These are phyloP conservation scores for Spergularia azorica DNA, from an alignment of 179 eudicot genomes.

Conservation along the genomic window DNA sequence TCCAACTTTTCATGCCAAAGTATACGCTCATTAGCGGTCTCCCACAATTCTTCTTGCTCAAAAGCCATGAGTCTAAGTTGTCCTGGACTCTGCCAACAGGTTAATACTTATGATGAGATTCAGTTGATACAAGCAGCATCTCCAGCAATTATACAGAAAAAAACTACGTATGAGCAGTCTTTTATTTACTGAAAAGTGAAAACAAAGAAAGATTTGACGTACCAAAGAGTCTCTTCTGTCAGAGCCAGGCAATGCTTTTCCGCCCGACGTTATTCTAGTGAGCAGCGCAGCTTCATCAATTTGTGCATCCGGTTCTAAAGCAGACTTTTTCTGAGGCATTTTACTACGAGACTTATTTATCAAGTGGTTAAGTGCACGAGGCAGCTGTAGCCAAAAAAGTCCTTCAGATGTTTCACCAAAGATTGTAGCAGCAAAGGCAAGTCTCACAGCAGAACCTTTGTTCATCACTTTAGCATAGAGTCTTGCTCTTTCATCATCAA, in stretches of 20 bases:
- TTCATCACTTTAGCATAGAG: slow-evolving; percentile 69
- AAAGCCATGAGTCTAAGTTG: slow-evolving; percentile 86
- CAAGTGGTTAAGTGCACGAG: slow-evolving; percentile 75
- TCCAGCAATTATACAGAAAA: not conserved
- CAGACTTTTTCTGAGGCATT: slow-evolving; percentile 51
- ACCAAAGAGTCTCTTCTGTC: slow-evolving; percentile 62
- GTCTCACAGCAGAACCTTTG: slow-evolving; percentile 70
- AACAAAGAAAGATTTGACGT: slow-evolving; percentile 23
- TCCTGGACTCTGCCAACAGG: slow-evolving; percentile 60
- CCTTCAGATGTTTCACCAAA: slow-evolving; percentile 94
- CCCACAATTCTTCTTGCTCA: slow-evolving; percentile 93
- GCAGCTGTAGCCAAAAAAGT: slow-evolving; percentile 91
- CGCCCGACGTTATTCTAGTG: slow-evolving; percentile 73
- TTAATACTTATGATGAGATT: slow-evolving; percentile 14
- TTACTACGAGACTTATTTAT: slow-evolving; percentile 62
- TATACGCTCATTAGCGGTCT: slow-evolving; percentile 83
- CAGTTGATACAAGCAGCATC: slow-evolving; percentile 3
- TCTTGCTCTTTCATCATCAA: slow-evolving; percentile 90
- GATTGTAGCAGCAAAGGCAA: slow-evolving; percentile 93
- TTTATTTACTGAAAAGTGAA: not conserved
- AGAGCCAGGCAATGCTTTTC: slow-evolving; percentile 56
- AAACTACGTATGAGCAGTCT: not conserved
- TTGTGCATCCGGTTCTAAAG: slow-evolving; percentile 40
- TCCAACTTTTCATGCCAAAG: slow-evolving; percentile 94
- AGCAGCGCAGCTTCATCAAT: slow-evolving; percentile 70